Evolutionary conservation across 2,329 filamentous ascomycete species (phyloP), one percentile per base, ranked within the genome.

Genomic region (Paecilomyces formosus): DNA sequence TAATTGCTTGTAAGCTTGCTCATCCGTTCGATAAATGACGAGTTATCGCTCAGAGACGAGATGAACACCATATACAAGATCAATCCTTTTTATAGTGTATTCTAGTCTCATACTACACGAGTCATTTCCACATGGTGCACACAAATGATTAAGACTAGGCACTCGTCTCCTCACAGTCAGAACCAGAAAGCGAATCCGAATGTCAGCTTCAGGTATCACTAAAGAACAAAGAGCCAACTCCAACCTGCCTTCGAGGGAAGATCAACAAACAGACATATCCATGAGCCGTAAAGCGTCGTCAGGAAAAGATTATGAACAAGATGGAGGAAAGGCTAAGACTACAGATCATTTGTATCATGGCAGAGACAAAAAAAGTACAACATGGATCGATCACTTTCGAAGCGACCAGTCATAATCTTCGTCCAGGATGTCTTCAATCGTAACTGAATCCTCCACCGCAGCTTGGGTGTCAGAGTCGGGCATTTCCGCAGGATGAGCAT

Each of bases 341-440:
- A 26, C 51, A 15, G 51, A 53, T 30, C 21, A 15, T 53, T 26
- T 12, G 13, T 15, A 30, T 22, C 15, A 53, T 53, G n/a, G 26
- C 21, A 12, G 12, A 21, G 8, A 26, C 7, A 26, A 21, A 53
- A 26, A 26, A 11, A 8, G 45, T 6, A 53, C 13, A 21, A 53
- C 21, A 13, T 26, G n/a, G 13, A 15, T 53, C 22, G 13, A 15
- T 53, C 22, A 30, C 51, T 18, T 26, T 53, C 51, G 51, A 7
- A 55, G 11, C 12, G 21, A 26, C 53, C 53, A 59, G 35, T 59
- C 60, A n/a, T 39, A 11, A 13, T 54, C 53, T 21, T 57, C 57
- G 7, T 55, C 45, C 53, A 21, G 21, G 3, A 57, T 30, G n/a
- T 55, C 56, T 15, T 55, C 53, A 55, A 30, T 33, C 28, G 26